Percentiles rank a stretch among this genome's conserved stretches.
Evolutionary conservation across 805 yeast species (phyloP).

Genomic region (Scheffersomyces lignosus): DNA sequence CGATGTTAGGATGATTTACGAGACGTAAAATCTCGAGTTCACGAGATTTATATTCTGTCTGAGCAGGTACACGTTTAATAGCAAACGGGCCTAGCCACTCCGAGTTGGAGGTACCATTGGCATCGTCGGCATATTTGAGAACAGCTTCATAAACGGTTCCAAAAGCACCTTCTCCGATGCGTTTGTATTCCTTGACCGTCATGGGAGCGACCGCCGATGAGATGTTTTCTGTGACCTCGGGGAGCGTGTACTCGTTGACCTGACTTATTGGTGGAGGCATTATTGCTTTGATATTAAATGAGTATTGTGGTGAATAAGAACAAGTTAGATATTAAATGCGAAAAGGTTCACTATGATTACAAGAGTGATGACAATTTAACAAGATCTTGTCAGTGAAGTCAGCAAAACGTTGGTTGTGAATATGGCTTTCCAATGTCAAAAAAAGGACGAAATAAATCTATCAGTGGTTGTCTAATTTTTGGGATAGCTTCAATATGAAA

Average conservation of each 20-base stretch:
- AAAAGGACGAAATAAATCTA: no score
- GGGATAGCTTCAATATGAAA: no score
- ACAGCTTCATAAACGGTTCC: constrained; percentile 83
- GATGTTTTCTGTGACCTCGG: constrained; percentile 58
- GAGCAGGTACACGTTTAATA: constrained; percentile 82
- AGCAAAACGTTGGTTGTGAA: no score
- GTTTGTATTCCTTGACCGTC: constrained; percentile 69
- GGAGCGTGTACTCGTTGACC: constrained; percentile 33
- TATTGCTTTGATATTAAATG: no score
- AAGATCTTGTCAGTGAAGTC: no score
- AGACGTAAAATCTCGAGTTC: constrained; percentile 75
- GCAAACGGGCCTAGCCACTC: constrained; percentile 81
- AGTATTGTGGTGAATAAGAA: no score
- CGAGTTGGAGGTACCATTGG: constrained; percentile 3
- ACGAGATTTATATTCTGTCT: constrained; percentile 80
- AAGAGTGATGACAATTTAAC: no score
- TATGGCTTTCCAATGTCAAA: no score
- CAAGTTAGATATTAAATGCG: no score
- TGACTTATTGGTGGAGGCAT: constrained; percentile 1
- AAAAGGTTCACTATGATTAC: no score
- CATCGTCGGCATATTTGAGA: constrained; percentile 31
- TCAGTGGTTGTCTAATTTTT: no score
- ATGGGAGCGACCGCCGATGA: constrained; percentile 55
- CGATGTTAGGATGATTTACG: constrained; percentile 79
- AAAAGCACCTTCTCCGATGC: constrained; percentile 84